Evolutionary conservation across 1,284 basidiomycete species (phyloP), one percentile per base, ranked within the genome.

Genomic region (Gymnopus androsaceus): DNA sequence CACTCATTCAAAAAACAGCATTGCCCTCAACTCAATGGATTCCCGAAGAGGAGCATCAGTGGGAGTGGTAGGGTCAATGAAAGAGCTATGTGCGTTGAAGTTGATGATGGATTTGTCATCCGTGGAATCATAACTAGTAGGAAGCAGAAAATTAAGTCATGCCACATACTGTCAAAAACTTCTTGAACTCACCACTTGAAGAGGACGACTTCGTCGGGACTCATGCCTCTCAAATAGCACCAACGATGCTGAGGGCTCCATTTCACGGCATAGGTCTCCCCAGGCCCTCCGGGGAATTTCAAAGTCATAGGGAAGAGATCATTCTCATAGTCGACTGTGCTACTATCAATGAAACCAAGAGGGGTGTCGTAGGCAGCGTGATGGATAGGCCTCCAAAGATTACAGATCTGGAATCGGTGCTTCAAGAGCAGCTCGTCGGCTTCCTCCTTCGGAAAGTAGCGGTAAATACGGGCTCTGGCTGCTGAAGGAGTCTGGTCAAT

Each of bases 351-450:
- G 3, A 85, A 69, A 2, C 82, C 78, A 36, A 87, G 75, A 0
- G 84, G 84, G 67, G 70, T 75, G 61, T 85, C 83, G 50, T 69
- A 64, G 8, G 81, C 76, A 1, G 77, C 65, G 53, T 78, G 70
- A 6, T 67, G 58, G 51, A 86, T 80, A 1, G 84, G 84, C n/a
- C 83, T 71, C 84, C 84, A 87, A 47, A 86, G 71, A 68, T 86
- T 87, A 68, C 86, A 79, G 56, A 85, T 78, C 64, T 85, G 82
- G 68, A 77, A 82, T 25, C 82, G 79, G 25, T 71, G 67, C 49
- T 71, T 66, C 25, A n/a, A n/a, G 79, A 68, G 28, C 79, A 38
- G 69, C 27, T 68, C 69, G 0, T 76, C 76, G 0, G 73, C 81
- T 21, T 83, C 79, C 4, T 66, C 64, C 0, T 73, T 62, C 0